Percentiles rank a stretch among this genome's conserved stretches.
Evolutionary conservation across 305 asterid genomes (phyloP).

Genomic region (Lippia alba): DNA sequence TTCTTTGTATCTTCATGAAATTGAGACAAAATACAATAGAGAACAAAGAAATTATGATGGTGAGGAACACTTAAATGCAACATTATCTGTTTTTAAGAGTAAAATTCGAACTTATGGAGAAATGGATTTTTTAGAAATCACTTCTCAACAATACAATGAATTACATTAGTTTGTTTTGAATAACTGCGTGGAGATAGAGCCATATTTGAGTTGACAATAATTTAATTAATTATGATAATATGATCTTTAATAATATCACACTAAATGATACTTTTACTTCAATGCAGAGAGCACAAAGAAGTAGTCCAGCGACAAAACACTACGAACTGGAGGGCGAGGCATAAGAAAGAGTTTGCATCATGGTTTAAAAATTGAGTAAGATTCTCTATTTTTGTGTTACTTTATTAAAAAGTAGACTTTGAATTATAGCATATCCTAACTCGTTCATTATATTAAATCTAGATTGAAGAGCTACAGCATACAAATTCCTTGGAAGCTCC

Average conservation of each 20-base stretch:
- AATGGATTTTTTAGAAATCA: background rate
- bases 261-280: background rate
- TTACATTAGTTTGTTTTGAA: background rate
- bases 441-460: background rate
- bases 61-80: background rate
- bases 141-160: background rate
- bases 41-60: background rate
- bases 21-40: background rate
- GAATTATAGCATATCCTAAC: too few relatives aligned
- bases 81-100: background rate
- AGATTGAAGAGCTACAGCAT: background rate
- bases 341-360: background rate
- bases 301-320: background rate
- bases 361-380: slow-evolving; percentile 16
- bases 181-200: background rate
- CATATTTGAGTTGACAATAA: background rate
- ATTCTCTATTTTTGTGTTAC: background rate
- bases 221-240: too few relatives aligned
- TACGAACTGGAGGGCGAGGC: background rate
- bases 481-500: background rate
- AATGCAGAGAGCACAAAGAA: background rate
- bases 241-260: background rate
- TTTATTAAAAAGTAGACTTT: background rate
- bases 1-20: background rate
- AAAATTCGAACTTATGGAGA: background rate